Conservation (phyloP, 1,284 basidiomycete genomes). For the Tetrapyrgos nigripes region DNA sequence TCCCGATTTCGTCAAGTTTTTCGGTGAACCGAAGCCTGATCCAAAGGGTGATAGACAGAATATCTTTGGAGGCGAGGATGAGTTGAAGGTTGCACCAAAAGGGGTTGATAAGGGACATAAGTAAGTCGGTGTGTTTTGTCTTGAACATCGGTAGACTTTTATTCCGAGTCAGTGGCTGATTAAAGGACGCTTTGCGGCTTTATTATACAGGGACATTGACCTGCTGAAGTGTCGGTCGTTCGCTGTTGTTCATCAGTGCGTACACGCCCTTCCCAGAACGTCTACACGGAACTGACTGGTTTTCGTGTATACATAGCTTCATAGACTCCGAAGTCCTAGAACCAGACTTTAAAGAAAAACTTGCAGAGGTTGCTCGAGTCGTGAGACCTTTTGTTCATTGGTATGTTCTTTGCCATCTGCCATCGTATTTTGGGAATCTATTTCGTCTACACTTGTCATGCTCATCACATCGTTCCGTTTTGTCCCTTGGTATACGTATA, state of each 20-base stretch:
- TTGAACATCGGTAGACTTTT: not conserved
- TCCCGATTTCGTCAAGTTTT: constrained; percentile 72
- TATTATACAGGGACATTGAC: constrained; percentile 75
- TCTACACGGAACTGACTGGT: not conserved
- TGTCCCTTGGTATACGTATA: not conserved
- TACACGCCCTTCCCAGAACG: constrained; percentile 16
- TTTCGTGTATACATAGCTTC: constrained; percentile 66
- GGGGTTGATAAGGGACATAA: constrained; percentile 84
- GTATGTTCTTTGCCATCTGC: constrained; percentile 51
- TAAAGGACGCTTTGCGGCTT: no score
- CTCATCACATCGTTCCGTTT: not conserved
- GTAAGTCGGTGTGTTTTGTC: constrained; percentile 42
- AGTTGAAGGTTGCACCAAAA: constrained; percentile 88
- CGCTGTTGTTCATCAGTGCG: constrained; percentile 71
- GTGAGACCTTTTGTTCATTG: constrained; percentile 83
- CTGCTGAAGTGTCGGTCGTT: constrained; percentile 85
- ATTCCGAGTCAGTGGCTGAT: not conserved
- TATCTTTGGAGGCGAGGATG: constrained; percentile 83
- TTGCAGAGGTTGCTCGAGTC: constrained; percentile 61
- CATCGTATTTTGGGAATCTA: no score
- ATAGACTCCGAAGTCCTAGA: constrained; percentile 75
- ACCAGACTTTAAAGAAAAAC: constrained; percentile 67
- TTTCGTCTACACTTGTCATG: not conserved
- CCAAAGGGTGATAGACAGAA: constrained; percentile 69
- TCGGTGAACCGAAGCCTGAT: constrained; percentile 72